Evolutionary conservation across 176 grass and related monocot species (phyloP), one percentile per base, ranked within the genome.

Genomic region (Puya raimondii): DNA sequence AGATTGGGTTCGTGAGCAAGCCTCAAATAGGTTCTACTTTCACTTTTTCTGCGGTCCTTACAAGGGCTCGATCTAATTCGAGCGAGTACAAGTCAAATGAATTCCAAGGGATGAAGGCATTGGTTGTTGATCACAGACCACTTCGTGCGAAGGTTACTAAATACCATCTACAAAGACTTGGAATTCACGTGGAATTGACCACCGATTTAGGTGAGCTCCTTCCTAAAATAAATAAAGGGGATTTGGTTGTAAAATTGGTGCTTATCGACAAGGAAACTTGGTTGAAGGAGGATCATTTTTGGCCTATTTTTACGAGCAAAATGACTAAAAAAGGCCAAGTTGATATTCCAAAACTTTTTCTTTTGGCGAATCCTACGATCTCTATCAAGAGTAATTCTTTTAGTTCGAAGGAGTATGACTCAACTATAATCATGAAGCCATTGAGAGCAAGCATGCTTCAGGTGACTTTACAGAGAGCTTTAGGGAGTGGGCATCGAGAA

Each of bases 391-490:
- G 47, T 74, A 80, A 53, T 71, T 84, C 80, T 18, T 27, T 74
- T 64, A 79, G 69, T 69, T 80, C 69, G 51, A 81, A 57, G 69
- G 95, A 93, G 71, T 75, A 76, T 58, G 70, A 86, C 74, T 79
- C 88, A 70, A 91, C 72, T 80, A 75, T 88, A 84, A 88, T 99
- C 73, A 85, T 88, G 78, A 99, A 99, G 75, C 95, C 95, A 3
- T 80, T 99, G 67, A 85, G 95, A 64, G 90, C 84, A 65, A 91
- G 87, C 82, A 99, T 94, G 95, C 81, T 99, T 71, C 73, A 94
- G 69, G 87, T 80, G 50, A 86, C 85, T 4, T 75, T 99, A 49
- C 78, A 65, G 50, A 70, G 75, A 75, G 85, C 85, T 67, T 71
- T 99, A 79, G 95, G 94, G 16, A 81, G 72, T 22, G 70, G 64